phyloP scores from a whole-genome alignment of 768 basidiomycete genomes.

The Boletus speciosus region DNA sequence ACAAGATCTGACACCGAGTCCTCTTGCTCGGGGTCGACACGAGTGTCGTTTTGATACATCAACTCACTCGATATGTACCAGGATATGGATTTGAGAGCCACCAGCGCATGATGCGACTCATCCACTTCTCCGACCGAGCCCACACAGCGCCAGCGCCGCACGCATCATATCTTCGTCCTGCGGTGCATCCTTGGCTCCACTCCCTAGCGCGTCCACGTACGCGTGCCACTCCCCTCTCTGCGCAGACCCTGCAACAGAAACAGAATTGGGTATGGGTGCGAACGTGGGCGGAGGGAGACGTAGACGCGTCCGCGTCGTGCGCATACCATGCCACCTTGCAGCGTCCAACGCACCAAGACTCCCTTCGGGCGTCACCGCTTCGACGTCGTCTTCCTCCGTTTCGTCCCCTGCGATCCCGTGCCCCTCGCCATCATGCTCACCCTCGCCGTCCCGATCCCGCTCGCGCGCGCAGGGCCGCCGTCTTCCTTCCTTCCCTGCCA shows the following conservation, averaged over 20 bases:
- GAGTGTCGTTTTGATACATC: background rate
- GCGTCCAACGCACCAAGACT: slow-evolving; percentile 44
- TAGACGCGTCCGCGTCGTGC: background rate
- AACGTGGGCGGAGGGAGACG: background rate
- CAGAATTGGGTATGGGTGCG: background rate
- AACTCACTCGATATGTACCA: slow-evolving; percentile 10
- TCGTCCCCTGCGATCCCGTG: slow-evolving; percentile 32
- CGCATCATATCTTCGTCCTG: slow-evolving; percentile 68
- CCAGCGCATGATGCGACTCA: slow-evolving; percentile 4
- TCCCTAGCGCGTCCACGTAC: background rate
- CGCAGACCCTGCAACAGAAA: background rate
- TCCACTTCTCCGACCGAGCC: slow-evolving; percentile 36
- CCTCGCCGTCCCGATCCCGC: slow-evolving; percentile 12
- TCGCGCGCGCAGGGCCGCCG: slow-evolving; percentile 4
- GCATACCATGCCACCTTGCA: slow-evolving; percentile 32
- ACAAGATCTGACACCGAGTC: slow-evolving; percentile 1
- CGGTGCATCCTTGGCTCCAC: slow-evolving; percentile 13
- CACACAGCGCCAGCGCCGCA: slow-evolving; percentile 65
- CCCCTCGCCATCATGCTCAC: background rate
- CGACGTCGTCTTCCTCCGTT: slow-evolving; percentile 63
- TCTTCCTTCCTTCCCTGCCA: slow-evolving; percentile 43
- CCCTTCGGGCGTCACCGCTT: slow-evolving; percentile 62
- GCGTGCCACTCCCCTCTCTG: background rate
- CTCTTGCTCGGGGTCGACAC: background rate
- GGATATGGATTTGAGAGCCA: background rate